Evolutionary conservation across 1,284 basidiomycete species (phyloP), one percentile per base, ranked within the genome.

Genomic region (Puccinia horiana): DNA sequence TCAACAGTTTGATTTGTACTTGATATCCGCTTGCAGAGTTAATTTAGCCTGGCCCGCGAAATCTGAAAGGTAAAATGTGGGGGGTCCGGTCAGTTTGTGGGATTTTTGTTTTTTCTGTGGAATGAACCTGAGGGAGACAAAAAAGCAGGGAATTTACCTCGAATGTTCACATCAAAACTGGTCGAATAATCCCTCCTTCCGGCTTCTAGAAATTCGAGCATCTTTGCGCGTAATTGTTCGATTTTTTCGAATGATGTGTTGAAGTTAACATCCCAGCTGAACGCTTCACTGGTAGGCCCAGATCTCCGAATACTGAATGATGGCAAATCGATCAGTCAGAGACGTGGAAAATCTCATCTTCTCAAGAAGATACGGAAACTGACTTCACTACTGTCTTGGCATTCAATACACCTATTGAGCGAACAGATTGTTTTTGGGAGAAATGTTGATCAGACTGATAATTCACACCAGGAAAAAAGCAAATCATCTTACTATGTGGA

Each of bases 11-110:
- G 92, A 92, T 89, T 94, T 95, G 89, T 95, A 96, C 87, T 92
- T 93, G 88, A 96, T 96, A 85, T 93, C 92, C 37, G 92, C 92
- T 83, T 90, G 91, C 26, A 96, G 89, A 0, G 90, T 89, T 89
- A 96, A 91, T 87, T 92, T 94, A 83, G 90, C 90, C 86, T 96
- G 94, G 4, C 90, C 92, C 32, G 92, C 92, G 84, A 96, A 93
- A 87, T 95, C 94, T 90, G 88, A 83, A 58, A 85, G 85, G 6
- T 85, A 14, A 32, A 23, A 26, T n/a, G 1, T 23, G 81, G 23
- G 3, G 26, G 12, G n/a, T 26, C 32, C 9, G 4, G 32, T 61
- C 58, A 61, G 58, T 35, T 61, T 35, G 9, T 9, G 26, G 0
- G 67, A 74, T n/a, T 75, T 69, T 54, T 23, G n/a, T n/a, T n/a